Conservation (phyloP, 257 asterid species). For the Perilla frutescens region DNA sequence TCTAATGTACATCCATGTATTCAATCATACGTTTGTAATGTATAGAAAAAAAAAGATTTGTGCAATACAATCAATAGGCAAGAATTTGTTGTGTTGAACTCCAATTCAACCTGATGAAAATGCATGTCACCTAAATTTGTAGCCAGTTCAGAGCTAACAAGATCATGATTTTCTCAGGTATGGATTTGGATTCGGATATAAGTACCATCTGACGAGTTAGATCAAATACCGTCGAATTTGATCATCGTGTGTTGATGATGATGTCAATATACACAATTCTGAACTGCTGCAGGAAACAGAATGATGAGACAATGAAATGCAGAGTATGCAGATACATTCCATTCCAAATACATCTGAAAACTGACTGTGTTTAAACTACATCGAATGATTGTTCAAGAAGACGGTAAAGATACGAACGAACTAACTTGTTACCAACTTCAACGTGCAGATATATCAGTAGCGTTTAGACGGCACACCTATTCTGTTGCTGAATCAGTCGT, state of each 20-base stretch:
- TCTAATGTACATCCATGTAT: slow-evolving; percentile 9
- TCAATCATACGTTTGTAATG: not conserved
- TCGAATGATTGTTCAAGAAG: not conserved
- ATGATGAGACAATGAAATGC: not conserved
- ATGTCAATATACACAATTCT: no score
- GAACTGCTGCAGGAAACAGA: no score
- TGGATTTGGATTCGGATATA: no score
- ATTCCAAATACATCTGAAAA: slow-evolving; percentile 7
- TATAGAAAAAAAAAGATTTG: not conserved
- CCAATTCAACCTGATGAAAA: not conserved
- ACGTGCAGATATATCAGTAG: slow-evolving; percentile 13
- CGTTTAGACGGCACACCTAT: slow-evolving; percentile 20
- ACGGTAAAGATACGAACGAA: not conserved
- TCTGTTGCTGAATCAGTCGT: slow-evolving; percentile 42
- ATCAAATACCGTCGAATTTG: no score
- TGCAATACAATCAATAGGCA: not conserved
- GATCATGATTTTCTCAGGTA: no score
- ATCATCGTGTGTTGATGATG: no score
- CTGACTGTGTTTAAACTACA: not conserved
- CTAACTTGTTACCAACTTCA: slow-evolving; percentile 9
- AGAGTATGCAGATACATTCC: not conserved
- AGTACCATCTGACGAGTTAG: no score
- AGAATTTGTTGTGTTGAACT: not conserved
- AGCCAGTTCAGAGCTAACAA: no score
- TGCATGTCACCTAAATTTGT: not conserved